phyloP scores from a whole-genome alignment of 2,329 filamentous ascomycete species.

The Trichoderma sp. region DNA sequence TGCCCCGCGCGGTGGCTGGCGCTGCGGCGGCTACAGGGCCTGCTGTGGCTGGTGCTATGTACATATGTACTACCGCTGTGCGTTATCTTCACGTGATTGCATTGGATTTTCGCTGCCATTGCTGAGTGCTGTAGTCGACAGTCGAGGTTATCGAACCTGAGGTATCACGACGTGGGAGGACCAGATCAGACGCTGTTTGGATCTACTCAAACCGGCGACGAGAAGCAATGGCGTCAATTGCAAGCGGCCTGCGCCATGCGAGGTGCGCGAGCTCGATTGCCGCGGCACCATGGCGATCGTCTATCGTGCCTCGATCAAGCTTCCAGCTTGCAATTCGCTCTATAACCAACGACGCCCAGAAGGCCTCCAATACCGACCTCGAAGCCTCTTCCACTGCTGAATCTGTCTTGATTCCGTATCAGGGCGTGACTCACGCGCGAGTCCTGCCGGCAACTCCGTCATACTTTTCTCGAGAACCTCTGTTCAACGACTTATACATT shows the following conservation, averaged over 20 bases:
- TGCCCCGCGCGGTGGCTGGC: slow-evolving; percentile 43
- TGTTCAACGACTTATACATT: slow-evolving; percentile 84
- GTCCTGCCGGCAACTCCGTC: slow-evolving; percentile 83
- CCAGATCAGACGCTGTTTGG: slow-evolving; percentile 19
- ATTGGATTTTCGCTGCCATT: neutral
- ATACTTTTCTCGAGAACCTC: slow-evolving; percentile 89
- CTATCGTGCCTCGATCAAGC: slow-evolving; percentile 34
- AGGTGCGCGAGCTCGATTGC: slow-evolving; percentile 41
- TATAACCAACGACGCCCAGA: slow-evolving; percentile 32
- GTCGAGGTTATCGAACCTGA: slow-evolving; percentile 23
- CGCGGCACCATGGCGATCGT: slow-evolving; percentile 39
- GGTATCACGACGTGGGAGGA: slow-evolving; percentile 10
- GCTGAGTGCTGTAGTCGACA: neutral
- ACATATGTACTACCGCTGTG: neutral
- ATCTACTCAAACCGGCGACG: slow-evolving; percentile 33
- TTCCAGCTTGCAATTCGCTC: slow-evolving; percentile 38
- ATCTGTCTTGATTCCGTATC: slow-evolving; percentile 38
- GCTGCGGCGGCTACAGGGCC: slow-evolving; percentile 30
- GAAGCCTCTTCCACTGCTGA: slow-evolving; percentile 33
- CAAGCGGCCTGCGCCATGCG: slow-evolving; percentile 43
- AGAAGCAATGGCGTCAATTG: slow-evolving; percentile 43
- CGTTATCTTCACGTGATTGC: slow-evolving; percentile 36
- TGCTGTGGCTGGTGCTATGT: slow-evolving; percentile 21
- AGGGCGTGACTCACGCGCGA: slow-evolving; percentile 60
- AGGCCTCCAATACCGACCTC: slow-evolving; percentile 27